Evolutionary conservation across 2,329 filamentous ascomycete species (phyloP), one percentile per base, ranked within the genome.

Genomic region (Xylaria sp.): DNA sequence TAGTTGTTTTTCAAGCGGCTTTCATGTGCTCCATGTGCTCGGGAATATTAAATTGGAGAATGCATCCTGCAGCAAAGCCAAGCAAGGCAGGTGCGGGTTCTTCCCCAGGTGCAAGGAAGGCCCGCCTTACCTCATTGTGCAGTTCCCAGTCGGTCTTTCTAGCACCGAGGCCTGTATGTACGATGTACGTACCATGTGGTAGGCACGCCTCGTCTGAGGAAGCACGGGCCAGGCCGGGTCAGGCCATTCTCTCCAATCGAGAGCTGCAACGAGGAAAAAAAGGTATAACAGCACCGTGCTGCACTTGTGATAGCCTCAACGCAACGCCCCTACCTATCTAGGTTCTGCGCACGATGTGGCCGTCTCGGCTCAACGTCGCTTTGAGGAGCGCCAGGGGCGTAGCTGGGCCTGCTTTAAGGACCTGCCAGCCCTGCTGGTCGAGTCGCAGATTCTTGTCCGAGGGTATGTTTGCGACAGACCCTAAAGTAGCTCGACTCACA

Each of bases 1-100:
- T 41, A 60, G 68, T 71, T 66, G 62, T 62, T 72, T 71, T 71
- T 68, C 60, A 41, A 62, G 65, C 68, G 69, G 67, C 17, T 64
- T 48, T 25, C 25, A 40, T 44, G 23, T 61, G 51, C 21, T 57
- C 31, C 25, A 40, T 44, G 23, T 61, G 51, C 21, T 57, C 62
- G 59, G 65, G 61, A 60, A 63, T 58, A 64, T 58, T 54, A 48
- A 56, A 56, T 44, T 49, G 44, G 54, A 11, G 27, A 37, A 9
- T 8, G 15, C 7, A 40, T 9, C 7, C 40, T 19, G 44, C n/a
- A 37, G 19, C 10, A 38, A 37, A 55, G 44, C 11, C n/a, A 41
- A 44, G 33, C 6, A n/a, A 11, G 15, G 10, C 38, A 58, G 21
- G 35, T 27, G 19, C 53, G 13, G 25, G 27, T 47, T 5, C 35